Evolutionary conservation across 345 rosid species (phyloP).

Genomic region (Eucalyptus brandiana): DNA sequence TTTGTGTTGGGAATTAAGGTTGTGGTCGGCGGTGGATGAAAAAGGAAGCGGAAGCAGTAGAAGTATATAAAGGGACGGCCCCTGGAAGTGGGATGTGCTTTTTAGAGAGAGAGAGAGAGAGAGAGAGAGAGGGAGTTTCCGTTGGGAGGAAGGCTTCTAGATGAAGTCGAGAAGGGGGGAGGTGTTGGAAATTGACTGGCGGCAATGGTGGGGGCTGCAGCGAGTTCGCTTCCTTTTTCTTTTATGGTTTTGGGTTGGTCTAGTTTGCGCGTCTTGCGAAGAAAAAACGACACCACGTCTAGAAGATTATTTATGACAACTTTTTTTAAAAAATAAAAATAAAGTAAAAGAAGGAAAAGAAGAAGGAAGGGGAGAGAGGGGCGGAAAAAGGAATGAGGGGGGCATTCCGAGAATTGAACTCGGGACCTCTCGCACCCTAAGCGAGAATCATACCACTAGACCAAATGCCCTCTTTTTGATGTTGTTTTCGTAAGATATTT

Average conservation of each 20-base stretch:
- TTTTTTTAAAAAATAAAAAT: fast-evolving
- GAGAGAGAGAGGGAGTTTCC: neutral
- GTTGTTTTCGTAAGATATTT: fast-evolving
- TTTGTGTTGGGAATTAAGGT: neutral
- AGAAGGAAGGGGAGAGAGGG: neutral
- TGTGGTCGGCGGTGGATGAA: neutral
- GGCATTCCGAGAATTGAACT: constrained; percentile 78
- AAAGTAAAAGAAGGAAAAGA: neutral
- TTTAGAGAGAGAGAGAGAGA: neutral
- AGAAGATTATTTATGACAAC: neutral
- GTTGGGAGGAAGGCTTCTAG: neutral
- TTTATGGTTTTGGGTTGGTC: neutral
- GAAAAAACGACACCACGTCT: neutral
- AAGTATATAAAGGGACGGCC: neutral
- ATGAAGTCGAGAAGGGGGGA: neutral
- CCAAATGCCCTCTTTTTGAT: constrained; percentile 46
- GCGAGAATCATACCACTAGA: constrained; percentile 92
- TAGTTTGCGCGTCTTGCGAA: neutral
- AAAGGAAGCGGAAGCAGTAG: neutral
- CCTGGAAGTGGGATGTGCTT: neutral
- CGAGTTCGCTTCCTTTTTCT: neutral
- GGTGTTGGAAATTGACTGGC: neutral
- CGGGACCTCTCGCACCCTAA: constrained; percentile 87
- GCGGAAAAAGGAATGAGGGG: neutral
- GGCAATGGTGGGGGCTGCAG: neutral